Evolutionary conservation across 306 rosid species (phyloP), one percentile per base, ranked within the genome.

Genomic region (Acacia melanoxylon): DNA sequence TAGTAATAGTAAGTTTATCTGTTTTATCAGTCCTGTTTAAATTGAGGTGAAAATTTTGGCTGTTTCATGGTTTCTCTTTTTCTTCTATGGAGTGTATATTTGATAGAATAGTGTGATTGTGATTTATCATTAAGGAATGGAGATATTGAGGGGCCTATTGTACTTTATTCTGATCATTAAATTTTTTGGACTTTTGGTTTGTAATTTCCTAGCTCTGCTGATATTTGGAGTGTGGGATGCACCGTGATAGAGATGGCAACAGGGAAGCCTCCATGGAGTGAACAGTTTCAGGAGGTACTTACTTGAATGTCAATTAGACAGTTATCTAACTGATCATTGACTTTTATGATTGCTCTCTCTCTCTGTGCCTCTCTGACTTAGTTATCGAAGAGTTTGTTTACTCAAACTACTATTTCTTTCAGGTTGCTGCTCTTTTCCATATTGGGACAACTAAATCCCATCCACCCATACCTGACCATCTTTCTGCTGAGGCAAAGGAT

Each of bases 191-290:
- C 40, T 71, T 70, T 48, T 52, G 44, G 75, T 75, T 79, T 59
- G 49, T 84, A 67, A 42, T 74, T 83, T 86, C 54, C 79, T 82
- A 94, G 98, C 85, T 91, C 98, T 85, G 93, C 98, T 85, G 98
- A 94, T 86, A 90, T 94, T 89, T 94, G 98, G 98, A 94, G 98
- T 86, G 97, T 94, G 83, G 98, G 97, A 67, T 94, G 98, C 77
- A 94, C 97, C 80, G 91, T 92, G 82, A 94, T 94, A 81, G 98
- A 94, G 93, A 94, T 92, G 98, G 94, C 98, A 59, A 92, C 98
- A 27, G 98, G 98, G 78, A 94, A 94, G 90, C 97, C 98, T 81
- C 98, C 98, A 51, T 94, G 98, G 98, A 92, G 98, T 86, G 94
- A 94, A 86, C 97, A 94, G 78, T 94, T 90, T 81, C 98, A 92